phyloP scores from a whole-genome alignment of 2,329 filamentous ascomycete species.

The Didymella arachidicola region DNA sequence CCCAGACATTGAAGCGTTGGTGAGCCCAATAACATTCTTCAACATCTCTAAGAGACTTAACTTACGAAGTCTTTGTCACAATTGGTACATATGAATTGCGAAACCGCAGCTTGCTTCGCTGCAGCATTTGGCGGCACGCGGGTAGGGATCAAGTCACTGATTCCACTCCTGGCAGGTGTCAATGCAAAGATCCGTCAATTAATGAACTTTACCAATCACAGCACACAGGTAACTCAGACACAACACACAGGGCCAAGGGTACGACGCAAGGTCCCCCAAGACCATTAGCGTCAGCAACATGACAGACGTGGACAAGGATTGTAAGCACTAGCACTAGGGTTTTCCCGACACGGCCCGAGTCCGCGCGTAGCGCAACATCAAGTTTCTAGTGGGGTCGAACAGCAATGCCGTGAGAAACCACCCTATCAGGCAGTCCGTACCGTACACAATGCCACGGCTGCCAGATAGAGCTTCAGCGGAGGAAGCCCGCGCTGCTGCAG shows the following conservation, averaged over 20 bases:
- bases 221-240: background rate
- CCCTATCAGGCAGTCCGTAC: background rate
- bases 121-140: too few species aligned
- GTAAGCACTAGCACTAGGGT: background rate
- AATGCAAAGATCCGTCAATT: background rate
- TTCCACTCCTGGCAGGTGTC: too few species aligned
- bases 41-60: too few species aligned
- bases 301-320: background rate
- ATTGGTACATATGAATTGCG: too few species aligned
- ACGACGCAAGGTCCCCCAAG: background rate
- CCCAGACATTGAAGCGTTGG: too few species aligned
- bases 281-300: background rate
- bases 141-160: too few species aligned
- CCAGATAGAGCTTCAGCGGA: constrained; percentile 4
- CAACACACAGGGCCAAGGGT: background rate
- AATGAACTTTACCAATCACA: background rate
- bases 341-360: background rate
- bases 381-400: constrained; percentile 2
- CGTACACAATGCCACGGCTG: background rate
- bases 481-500: constrained; percentile 2
- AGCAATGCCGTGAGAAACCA: background rate
- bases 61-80: too few species aligned
- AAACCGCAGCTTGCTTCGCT: too few species aligned
- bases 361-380: background rate
- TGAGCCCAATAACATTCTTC: too few species aligned